These are phyloP conservation scores for Fragaria vesca DNA, from an alignment of 306 rosid genomes.

Conservation along the genomic window DNA sequence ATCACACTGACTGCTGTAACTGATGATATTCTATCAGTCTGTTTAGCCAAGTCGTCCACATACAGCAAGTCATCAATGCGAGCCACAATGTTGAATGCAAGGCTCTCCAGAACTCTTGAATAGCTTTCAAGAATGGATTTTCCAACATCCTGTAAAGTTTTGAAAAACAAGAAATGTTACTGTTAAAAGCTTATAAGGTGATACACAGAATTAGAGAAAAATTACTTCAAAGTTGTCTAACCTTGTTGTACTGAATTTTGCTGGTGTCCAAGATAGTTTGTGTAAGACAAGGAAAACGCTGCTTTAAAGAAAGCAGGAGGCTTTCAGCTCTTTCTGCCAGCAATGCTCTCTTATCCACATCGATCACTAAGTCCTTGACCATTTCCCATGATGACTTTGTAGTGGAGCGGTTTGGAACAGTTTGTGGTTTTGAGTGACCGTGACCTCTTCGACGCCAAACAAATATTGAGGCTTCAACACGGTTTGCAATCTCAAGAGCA, in stretches of 20 bases:
- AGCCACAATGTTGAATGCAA: conserved; percentile 79
- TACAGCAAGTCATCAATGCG: conserved; percentile 84
- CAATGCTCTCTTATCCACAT: conserved; percentile 82
- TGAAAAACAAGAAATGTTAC: not conserved
- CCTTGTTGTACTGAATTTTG: conserved; percentile 95
- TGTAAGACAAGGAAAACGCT: conserved; percentile 80
- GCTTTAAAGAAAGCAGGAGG: conserved; percentile 69
- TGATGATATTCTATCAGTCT: conserved; percentile 62
- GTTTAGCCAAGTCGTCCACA: conserved; percentile 79
- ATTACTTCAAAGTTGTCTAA: conserved; percentile 5
- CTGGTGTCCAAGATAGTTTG: conserved; percentile 85
- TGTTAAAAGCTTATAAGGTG: not conserved
- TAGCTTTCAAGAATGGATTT: conserved; percentile 92
- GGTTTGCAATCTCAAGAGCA: conserved; percentile 89
- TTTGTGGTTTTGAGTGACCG: conserved; percentile 51
- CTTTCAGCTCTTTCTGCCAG: conserved; percentile 86
- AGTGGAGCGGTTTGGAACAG: conserved; percentile 59
- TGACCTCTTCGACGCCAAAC: conserved; percentile 85
- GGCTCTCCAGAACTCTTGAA: conserved; percentile 92
- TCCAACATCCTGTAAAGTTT: conserved; percentile 77
- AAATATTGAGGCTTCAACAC: conserved; percentile 76
- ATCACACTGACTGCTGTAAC: conserved; percentile 53
- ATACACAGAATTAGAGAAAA: not conserved
- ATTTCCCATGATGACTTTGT: conserved; percentile 93
- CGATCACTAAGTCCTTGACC: conserved; percentile 82